Evolutionary conservation across 805 yeast species (phyloP).

Genomic region (Candida verbasci): DNA sequence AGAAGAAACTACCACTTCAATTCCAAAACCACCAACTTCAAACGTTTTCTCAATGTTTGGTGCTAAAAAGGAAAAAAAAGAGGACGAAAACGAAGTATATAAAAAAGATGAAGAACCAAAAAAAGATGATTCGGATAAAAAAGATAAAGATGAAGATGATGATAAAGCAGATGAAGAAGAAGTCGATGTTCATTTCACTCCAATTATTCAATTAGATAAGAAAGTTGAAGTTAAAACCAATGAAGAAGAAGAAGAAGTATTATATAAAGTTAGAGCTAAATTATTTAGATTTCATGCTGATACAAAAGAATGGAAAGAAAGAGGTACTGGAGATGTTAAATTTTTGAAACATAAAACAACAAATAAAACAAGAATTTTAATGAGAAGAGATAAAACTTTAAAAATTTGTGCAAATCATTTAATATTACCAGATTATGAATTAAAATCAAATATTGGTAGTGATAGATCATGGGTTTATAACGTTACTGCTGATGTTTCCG

Average conservation of each 20-base stretch:
- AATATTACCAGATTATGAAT: constrained; percentile 73
- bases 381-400: constrained; percentile 99
- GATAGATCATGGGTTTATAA: constrained; percentile 98
- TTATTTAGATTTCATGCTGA: constrained; percentile 86
- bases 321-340: constrained; percentile 98
- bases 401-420: constrained; percentile 97
- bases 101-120: constrained; percentile 25
- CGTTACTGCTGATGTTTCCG: constrained; percentile 91
- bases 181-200: constrained; percentile 92
- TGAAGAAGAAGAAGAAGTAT: constrained; percentile 28
- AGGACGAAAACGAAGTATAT: constrained; percentile 24
- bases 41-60: constrained; percentile 95
- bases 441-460: constrained; percentile 91
- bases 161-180: constrained; percentile 60
- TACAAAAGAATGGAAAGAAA: constrained; percentile 94
- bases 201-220: constrained; percentile 89
- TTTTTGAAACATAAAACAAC: constrained; percentile 84
- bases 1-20: constrained; percentile 19
- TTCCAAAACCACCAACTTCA: constrained; percentile 65
- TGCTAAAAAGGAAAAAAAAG: constrained; percentile 73
- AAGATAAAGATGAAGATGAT: constrained; percentile 36
- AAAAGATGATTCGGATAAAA: constrained; percentile 25
- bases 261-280: constrained; percentile 82
- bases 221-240: constrained; percentile 93
- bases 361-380: constrained; percentile 81